Conservation (phyloP, 164 flowering plant species). For the Amborella trichopoda region DNA sequence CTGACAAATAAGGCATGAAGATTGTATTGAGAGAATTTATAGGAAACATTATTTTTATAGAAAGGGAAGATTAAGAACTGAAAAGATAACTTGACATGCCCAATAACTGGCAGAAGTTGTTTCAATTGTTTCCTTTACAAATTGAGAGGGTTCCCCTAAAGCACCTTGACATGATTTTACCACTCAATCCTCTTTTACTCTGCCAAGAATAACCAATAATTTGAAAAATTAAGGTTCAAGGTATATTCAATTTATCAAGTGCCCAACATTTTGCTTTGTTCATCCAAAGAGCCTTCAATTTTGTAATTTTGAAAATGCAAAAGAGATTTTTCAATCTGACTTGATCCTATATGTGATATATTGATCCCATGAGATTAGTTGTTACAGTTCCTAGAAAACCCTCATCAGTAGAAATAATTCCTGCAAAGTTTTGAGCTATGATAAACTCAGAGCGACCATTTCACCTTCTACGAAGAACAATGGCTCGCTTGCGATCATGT, state of each 20-base stretch:
- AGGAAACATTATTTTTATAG: no score
- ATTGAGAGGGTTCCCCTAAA: conserved; percentile 36
- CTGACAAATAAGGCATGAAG: conserved; percentile 25
- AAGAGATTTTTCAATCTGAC: no score
- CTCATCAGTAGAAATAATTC: conserved; percentile 52
- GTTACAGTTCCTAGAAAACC: conserved; percentile 51
- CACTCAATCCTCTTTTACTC: no score
- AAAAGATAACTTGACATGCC: conserved; percentile 24
- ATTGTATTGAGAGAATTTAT: no score
- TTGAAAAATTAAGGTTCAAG: no score
- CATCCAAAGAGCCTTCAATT: no score
- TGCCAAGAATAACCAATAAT: no score
- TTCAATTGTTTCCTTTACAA: conserved; percentile 31
- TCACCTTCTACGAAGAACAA: conserved; percentile 54
- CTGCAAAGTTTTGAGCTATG: conserved; percentile 55
- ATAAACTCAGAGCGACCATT: conserved; percentile 61
- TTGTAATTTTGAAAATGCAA: no score
- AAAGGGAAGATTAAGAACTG: no score
- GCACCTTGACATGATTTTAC: no score
- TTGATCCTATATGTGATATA: conserved; percentile 77
- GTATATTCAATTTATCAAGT: no score
- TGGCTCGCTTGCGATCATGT: conserved; percentile 71
- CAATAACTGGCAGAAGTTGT: conserved; percentile 41
- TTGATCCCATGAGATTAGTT: conserved; percentile 78
- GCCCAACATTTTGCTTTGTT: no score